A percentile compares a stretch with the other conserved stretches of the same genome.
Conservation (phyloP, 2,329 filamentous ascomycete species). For the Pseudogymnoascus sp. region DNA sequence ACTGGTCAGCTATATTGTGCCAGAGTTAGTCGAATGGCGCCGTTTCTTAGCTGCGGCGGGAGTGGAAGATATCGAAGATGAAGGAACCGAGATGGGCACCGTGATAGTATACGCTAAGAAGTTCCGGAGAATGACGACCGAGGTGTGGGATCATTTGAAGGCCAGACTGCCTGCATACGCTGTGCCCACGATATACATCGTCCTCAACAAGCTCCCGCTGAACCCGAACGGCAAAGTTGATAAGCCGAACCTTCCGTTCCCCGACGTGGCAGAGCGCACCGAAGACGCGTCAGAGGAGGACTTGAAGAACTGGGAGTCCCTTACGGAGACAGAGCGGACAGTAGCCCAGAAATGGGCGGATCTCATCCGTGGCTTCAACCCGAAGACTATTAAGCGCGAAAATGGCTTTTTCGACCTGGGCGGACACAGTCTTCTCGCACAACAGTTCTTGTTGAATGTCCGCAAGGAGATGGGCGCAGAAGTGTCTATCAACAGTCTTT, state of each 20-base stretch:
- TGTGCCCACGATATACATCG: constrained; percentile 66
- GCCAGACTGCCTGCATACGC: constrained; percentile 65
- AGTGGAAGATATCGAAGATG: constrained; percentile 46
- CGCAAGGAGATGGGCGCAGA: constrained; percentile 52
- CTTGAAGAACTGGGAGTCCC: constrained; percentile 33
- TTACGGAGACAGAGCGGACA: constrained; percentile 51
- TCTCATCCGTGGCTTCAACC: constrained; percentile 58
- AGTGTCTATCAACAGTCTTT: constrained; percentile 63
- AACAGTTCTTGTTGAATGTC: constrained; percentile 69
- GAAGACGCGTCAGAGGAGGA: constrained; percentile 37
- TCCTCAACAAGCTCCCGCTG: constrained; percentile 64
- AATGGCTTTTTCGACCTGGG: constrained; percentile 69
- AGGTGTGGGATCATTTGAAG: constrained; percentile 58
- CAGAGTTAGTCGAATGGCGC: constrained; percentile 67
- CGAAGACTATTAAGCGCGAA: constrained; percentile 57
- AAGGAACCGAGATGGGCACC: constrained; percentile 30
- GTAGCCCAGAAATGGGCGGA: constrained; percentile 67
- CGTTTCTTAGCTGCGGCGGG: constrained; percentile 52
- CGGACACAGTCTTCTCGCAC: constrained; percentile 72
- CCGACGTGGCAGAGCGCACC: constrained; percentile 46
- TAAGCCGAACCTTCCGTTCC: constrained; percentile 71
- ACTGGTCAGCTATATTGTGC: constrained; percentile 84
- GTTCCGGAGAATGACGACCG: constrained; percentile 35
- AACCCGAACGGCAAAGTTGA: constrained; percentile 85
- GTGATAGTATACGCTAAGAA: constrained; percentile 34